Evolutionary conservation across 2,329 filamentous ascomycete species (phyloP), one percentile per base, ranked within the genome.

Genomic region (Penicillium vulpinum): DNA sequence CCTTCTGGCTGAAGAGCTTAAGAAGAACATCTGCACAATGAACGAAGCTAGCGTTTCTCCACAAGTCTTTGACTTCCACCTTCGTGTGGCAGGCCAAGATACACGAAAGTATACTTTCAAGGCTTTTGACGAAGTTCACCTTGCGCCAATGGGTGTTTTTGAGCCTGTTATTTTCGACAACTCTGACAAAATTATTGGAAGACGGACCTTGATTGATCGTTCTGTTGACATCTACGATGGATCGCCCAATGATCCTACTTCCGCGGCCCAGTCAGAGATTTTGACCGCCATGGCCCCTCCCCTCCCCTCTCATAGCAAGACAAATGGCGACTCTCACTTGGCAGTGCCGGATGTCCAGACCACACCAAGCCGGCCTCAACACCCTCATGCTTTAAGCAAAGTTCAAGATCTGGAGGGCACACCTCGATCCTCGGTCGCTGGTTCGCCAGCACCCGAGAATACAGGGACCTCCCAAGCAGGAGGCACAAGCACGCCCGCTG

Each of bases 51-150:
- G 93, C 60, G 90, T 99, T 52, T 92, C 89, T 13, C 92, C 96
- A 5, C 91, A 96, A 75, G 82, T 91, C 4, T 91, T 86, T 77
- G 88, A 95, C 67, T 97, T 97, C 71, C 91, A 97, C 73, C 84
- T 99, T 16, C 88, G 94, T 28, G 90, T 90, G 10, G 88, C 90
- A 1, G 92, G 91, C 51, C 88, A 96, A 71, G 88, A 94, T 50
- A 99, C 94, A 1, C 85, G 88, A 61, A 97, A 96, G 75, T 97
- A 96, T 75, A 85, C 87, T 39, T 97, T 97, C 82, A 97, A 97
- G 80, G 92, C 90, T 0, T 99, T 97, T 69, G 94, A 99, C 65
- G 94, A 97, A 74, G 89, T 95, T 22, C 90, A 96, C 65, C 82
- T 99, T n/a, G 89, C 94, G 0, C 89, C 92, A 1, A 91, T 96